These are phyloP conservation scores for Straminergon stramineum DNA, from an alignment of 225 moss, liverwort and hornwort genomes.

Conservation along the genomic window DNA sequence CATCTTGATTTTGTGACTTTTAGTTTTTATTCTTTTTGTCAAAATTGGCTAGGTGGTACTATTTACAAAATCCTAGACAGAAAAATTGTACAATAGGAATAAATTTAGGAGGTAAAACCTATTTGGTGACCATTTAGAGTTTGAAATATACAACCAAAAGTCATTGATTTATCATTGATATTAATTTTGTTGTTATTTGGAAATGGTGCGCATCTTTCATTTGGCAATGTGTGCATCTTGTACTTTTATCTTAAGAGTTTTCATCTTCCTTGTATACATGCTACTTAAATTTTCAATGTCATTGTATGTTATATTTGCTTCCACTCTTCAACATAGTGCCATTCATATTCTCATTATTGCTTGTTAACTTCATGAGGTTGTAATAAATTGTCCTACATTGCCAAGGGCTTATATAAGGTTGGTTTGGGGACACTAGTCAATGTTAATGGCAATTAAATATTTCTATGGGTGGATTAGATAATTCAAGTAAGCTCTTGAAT, in stretches of 20 bases:
- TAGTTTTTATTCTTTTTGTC: background rate
- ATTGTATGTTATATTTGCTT: background rate
- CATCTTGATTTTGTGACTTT: background rate
- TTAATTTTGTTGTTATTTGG: background rate
- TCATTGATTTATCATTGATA: background rate
- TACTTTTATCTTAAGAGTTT: background rate
- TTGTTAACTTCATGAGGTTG: background rate
- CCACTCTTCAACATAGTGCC: rapidly evolving
- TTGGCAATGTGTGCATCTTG: too few species aligned
- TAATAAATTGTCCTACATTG: background rate
- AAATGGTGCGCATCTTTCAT: background rate
- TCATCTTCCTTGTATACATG: background rate
- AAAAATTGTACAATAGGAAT: background rate
- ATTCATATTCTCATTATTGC: background rate
- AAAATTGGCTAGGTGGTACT: background rate
- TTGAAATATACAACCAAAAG: background rate
- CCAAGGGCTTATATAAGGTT: background rate
- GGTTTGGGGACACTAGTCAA: background rate
- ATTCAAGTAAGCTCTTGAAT: background rate
- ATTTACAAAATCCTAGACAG: too few species aligned
- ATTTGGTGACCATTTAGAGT: too few species aligned
- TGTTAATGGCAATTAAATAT: background rate
- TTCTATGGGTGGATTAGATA: background rate
- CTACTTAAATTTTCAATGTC: background rate
- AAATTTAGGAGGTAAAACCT: too few species aligned